Percentiles rank a stretch among this genome's conserved stretches.
phyloP scores from a whole-genome alignment of 2,329 filamentous ascomycete species.

The Drechslerella coelobrocha region DNA sequence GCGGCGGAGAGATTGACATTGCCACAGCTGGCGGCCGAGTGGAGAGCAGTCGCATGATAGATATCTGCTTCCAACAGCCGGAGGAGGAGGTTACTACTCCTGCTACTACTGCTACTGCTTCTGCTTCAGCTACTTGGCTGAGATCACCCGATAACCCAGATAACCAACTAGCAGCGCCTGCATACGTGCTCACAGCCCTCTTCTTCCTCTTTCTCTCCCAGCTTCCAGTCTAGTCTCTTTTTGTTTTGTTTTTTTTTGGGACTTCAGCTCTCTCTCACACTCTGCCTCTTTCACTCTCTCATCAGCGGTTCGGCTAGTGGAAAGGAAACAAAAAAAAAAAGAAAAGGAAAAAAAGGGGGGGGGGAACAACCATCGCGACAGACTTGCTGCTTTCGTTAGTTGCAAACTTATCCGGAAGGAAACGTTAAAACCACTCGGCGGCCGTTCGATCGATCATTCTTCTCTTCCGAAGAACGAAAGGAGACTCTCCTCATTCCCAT shows the following conservation, averaged over 20 bases:
- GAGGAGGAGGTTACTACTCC: too few relatives aligned
- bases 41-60: not conserved
- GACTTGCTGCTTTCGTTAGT: slow-evolving; percentile 5
- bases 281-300: too few relatives aligned
- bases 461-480: not conserved
- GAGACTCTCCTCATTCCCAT: slow-evolving; percentile 2
- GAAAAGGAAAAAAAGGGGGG: slow-evolving; percentile 32
- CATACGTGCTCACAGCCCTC: too few relatives aligned
- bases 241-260: not conserved
- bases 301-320: too few relatives aligned
- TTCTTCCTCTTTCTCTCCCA: slow-evolving; percentile 8
- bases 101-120: too few relatives aligned
- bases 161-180: slow-evolving; percentile 5
- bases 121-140: slow-evolving; percentile 17
- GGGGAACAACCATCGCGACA: slow-evolving; percentile 14
- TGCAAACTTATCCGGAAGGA: slow-evolving; percentile 44
- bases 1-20: not conserved
- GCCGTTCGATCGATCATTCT: slow-evolving; percentile 20
- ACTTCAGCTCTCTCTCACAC: too few relatives aligned
- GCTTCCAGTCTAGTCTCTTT: not conserved
- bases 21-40: not conserved
- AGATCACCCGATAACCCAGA: slow-evolving; percentile 15
- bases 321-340: not conserved
- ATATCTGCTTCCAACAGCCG: not conserved
- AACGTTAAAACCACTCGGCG: slow-evolving; percentile 7